Base-by-base conservation (phyloP, 371 early-diverging fungal species). In the Lichtheimia ramosa region DNA sequence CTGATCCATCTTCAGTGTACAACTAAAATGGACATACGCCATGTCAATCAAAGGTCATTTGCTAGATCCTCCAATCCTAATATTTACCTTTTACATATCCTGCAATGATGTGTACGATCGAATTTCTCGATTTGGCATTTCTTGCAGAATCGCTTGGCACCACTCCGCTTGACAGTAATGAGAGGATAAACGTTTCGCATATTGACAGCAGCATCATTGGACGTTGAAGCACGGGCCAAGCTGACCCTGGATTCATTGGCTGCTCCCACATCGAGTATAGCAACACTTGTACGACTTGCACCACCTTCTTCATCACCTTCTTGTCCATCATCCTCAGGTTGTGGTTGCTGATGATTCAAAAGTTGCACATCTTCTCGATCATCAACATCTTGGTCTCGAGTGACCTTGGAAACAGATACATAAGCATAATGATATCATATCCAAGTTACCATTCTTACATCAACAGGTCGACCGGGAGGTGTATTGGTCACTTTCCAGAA, bases 1-100 rank as follows among this genome's bases (percentile, higher is more conserved):
- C 84, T 89, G 89, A 68, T 89, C 89, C 84, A 87, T 85, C 54
- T 87, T 86, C 16, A 87, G 61, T 8, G 85, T 74, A 61, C 88
- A 87, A 59, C 77, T 75, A 59, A 2, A 20, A 7, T n/a, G n/a
- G 43, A 27, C 10, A 25, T n/a, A 8, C 49, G 24, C n/a, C n/a
- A n/a, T n/a, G n/a, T n/a, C n/a, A n/a, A 16, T 21, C 3, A 23
- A 20, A 55, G 3, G 24, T 27, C 46, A 48, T 24, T 25, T 24
- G 25, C 43, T 41, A 12, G 4, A 20, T 43, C 15, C 24, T n/a
- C 40, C 15, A 59, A 20, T 5, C 14, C 41, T 14, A 13, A 25
- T 48, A 16, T 6, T 54, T 16, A 63, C 54, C 25, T 60, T 56
- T 79, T 76, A 55, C 89, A 90, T 8, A 71, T 72, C 23, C 83